Conservation (phyloP, 306 rosid species). For the Malus fusca region DNA sequence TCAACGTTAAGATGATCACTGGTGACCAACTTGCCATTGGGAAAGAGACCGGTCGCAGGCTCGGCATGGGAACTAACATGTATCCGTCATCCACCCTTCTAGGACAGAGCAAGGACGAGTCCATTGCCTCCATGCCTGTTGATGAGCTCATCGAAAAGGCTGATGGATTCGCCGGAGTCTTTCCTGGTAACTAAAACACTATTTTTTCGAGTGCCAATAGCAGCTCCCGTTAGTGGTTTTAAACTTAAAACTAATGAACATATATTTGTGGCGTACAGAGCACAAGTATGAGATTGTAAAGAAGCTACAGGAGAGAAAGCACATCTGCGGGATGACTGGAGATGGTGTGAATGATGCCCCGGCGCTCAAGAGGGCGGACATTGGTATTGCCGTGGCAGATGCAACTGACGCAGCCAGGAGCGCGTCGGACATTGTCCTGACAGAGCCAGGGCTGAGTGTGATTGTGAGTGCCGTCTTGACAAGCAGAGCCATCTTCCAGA, state of each 20-base stretch:
- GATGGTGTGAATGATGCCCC: conserved; percentile 97
- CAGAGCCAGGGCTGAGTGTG: conserved; percentile 87
- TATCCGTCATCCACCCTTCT: conserved; percentile 86
- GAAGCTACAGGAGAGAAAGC: conserved; percentile 67
- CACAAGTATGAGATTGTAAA: conserved; percentile 90
- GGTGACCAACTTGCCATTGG: conserved; percentile 98
- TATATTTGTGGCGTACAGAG: conserved; percentile 28
- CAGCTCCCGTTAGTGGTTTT: neutral
- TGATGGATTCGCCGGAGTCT: conserved; percentile 94
- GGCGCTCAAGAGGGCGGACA: conserved; percentile 84
- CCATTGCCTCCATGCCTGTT: conserved; percentile 60
- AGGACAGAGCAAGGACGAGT: conserved; percentile 54
- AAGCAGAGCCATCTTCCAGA: conserved; percentile 91
- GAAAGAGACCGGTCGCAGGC: conserved; percentile 91
- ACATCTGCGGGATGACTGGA: conserved; percentile 88
- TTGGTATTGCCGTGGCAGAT: conserved; percentile 92
- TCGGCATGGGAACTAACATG: conserved; percentile 98
- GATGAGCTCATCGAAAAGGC: conserved; percentile 94
- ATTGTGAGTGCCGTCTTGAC: conserved; percentile 82
- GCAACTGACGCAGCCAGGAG: conserved; percentile 91
- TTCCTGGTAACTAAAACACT: conserved; percentile 55
- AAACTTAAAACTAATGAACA: neutral
- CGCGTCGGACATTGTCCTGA: conserved; percentile 91
- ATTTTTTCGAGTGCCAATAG: too few species aligned
- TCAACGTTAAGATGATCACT: conserved; percentile 92